Evolutionary conservation across 2,329 filamentous ascomycete genomes (phyloP), one percentile per base, ranked within the genome.

Genomic region (Cladosporium sp.): DNA sequence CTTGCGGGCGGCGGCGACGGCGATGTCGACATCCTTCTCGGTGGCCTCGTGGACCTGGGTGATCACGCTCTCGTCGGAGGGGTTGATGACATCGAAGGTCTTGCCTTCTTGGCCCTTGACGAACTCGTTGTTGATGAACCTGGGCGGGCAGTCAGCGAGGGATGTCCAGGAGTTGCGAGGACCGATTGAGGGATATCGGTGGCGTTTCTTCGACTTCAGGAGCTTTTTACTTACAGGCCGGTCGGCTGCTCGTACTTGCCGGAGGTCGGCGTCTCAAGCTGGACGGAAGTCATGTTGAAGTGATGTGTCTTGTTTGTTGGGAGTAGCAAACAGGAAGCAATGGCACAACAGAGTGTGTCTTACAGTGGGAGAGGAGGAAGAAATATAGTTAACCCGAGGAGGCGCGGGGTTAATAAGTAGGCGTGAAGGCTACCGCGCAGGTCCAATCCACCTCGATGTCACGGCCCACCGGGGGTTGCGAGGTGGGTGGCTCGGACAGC

Each of bases 81-180:
- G 74, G 82, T 68, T 61, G 26, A 58, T 58, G n/a, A 41, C 32
- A 41, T 30, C 24, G 38, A 49, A 51, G 11, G 84, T 84, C 75
- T 84, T 87, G 66, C 88, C 87, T 73, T 86, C 83, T 63, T 91
- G 87, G 76, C 91, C 93, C 96, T 93, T 65, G 96, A 85, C 49
- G 92, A 89, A 84, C 75, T 92, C 88, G 70, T 92, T 92, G 81
- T 91, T 90, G 80, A 93, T 92, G 78, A 92, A 93, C 12, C 93
- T 83, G n/a, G 91, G 90, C 52, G 86, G 90, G 90, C 80, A 92
- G 89, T 97, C 93, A 66, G 96, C 88, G 24, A 24, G 92, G 86
- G 64, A 92, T 90, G 70, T 14, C n/a, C 52, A 21, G 11, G 8
- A 5, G 3, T 21, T 30, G 30, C 52, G 52, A n/a, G 28, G 18